These are phyloP conservation scores for Solanum hybrid DNA, from an alignment of 305 asterid genomes.

Conservation along the genomic window DNA sequence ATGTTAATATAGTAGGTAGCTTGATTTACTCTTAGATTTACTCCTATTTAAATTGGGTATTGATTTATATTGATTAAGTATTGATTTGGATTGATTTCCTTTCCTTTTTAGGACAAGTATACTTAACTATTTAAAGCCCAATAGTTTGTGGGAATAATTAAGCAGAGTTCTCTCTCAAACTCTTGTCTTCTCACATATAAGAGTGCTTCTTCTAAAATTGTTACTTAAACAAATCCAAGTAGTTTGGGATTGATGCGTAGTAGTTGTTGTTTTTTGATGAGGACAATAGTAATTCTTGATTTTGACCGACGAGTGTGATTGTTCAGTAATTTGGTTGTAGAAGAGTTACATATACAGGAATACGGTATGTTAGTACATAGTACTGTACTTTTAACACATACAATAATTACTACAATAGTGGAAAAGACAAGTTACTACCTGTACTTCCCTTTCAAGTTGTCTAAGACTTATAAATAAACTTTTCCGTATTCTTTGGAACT, in stretches of 20 bases:
- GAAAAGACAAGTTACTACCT: neutral
- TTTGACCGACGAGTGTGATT: neutral
- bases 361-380: neutral
- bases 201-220: neutral
- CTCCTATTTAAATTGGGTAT: neutral
- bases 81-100: neutral
- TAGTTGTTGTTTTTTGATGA: neutral
- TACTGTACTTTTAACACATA: neutral
- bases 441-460: neutral
- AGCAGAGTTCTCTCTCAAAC: neutral
- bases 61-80: neutral
- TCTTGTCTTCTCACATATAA: neutral
- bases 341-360: neutral
- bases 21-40: neutral
- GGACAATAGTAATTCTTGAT: neutral
- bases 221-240: neutral
- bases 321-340: neutral
- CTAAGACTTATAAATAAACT: neutral
- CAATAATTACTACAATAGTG: neutral
- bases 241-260: neutral
- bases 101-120: neutral
- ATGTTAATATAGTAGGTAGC: neutral
- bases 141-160: neutral
- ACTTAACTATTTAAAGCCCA: neutral
- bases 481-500: neutral